Evolutionary conservation across 78 protist species (phyloP), one percentile per base, ranked within the genome.

Genomic region (Speleostelium caveatum): DNA sequence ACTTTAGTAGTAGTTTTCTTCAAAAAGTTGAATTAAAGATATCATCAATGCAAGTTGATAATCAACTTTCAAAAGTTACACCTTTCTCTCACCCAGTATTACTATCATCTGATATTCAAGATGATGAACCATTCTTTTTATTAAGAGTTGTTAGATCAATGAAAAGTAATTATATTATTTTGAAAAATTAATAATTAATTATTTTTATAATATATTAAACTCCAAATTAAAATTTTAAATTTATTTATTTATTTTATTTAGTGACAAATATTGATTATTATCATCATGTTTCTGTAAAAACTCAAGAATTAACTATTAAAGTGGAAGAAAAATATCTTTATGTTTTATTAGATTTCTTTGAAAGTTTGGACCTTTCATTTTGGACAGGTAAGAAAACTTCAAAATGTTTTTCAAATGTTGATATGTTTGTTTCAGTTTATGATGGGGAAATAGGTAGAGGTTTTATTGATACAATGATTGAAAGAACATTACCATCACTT

Each of bases 341-440:
- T 42, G 87, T 75, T 2, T 21, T 86, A 35, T 42, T 86, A 26
- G 93, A 86, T n/a, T 86, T 86, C 56, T 72, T 66, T 41, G 61
- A 86, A 22, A 56, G 71, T 56, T 73, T 86, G 3, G 86, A 75
- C 39, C 71, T 86, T 24, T 75, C 93, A 41, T 74, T 75, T 66
- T 75, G 93, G 86, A 75, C 86, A 1, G 93, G 86, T 33, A 86
- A 75, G 12, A 75, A 75, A 4, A 86, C 87, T 22, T 53, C 60
- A 26, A 74, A 24, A 41, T 56, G 86, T 2, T 38, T 74, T 4
- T 74, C 59, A 1, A 58, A 74, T 38, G 56, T 74, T 19, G 86
- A 75, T 55, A 41, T 86, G 49, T 49, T 75, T 22, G 61, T 53
- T 32, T 75, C 91, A 51, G 45, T 74, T 56, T 83, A 83, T n/a